Base-by-base conservation (phyloP, 345 rosid species). In the Boechera divaricarpa region DNA sequence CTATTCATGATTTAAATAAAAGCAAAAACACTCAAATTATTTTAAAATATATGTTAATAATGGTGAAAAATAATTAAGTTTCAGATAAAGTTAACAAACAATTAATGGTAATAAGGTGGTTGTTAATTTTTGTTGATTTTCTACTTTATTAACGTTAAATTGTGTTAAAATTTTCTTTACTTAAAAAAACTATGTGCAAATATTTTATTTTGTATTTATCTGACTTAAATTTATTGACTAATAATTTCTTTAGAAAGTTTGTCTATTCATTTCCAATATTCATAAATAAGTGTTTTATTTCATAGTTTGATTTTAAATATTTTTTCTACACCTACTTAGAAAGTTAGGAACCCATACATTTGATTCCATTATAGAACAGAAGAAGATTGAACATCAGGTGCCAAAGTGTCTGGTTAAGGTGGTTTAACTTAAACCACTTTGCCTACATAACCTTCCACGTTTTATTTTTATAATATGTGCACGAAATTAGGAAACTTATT, bases 331-430 rank as follows among this genome's bases (percentile, higher is more conserved):
- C 41, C 49, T 35, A 36, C 67, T 57, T 28, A 48, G 41, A 67
- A 38, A 64, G 53, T 28, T 53, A 54, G 55, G 35, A 67, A 7
- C 53, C 2, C 7, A 53, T 31, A 45, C 16, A 54, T 49, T 16
- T 2, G 53, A 58, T 63, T 68, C 18, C 38, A 39, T 10, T 39
- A 52, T 32, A 52, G 59, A 44, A 53, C 64, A 77, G 6, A 28
- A 26, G 47, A 61, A 35, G 51, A 77, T 33, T 26, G 49, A 35
- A 54, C 80, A 54, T 54, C 65, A 44, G 57, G 57, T 70, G 66
- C 66, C 80, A 77, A 77, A 77, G 71, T 70, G 71, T 55, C 76
- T 28, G 71, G 80, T 77, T 55, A 70, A 44, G 45, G 80, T 70
- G 52, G 80, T 70, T 77, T 63, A 35, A 70, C 76, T 70, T 70